These are phyloP conservation scores for Coemansia sp. DNA, from an alignment of 192 early-diverging fungal species.

Conservation along the genomic window DNA sequence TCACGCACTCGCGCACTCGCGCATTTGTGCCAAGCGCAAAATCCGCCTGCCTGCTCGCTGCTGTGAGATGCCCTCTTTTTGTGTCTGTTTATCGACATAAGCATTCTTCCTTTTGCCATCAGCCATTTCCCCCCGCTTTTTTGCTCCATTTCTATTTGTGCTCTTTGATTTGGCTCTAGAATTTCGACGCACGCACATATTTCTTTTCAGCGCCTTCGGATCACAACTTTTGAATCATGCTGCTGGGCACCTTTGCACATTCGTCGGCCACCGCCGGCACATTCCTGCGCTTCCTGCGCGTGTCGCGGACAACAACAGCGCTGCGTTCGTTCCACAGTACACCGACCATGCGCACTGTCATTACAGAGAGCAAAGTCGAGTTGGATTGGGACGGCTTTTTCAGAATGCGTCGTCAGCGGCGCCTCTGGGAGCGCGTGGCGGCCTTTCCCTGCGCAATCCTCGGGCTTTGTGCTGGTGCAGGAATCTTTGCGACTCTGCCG, in stretches of 20 bases:
- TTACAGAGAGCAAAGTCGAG: not conserved
- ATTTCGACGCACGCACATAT: not conserved
- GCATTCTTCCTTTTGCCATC: too few relatives aligned
- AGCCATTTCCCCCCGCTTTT: too few relatives aligned
- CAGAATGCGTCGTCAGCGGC: constrained; percentile 57
- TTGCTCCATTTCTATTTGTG: too few relatives aligned
- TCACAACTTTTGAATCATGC: constrained; percentile 3
- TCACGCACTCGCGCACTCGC: too few relatives aligned
- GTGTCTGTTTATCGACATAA: too few relatives aligned
- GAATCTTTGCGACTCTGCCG: constrained; percentile 56
- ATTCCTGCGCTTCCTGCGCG: too few relatives aligned
- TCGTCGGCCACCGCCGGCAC: too few relatives aligned
- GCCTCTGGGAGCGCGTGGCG: constrained; percentile 59
- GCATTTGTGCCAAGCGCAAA: too few relatives aligned
- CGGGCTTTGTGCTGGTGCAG: constrained; percentile 48
- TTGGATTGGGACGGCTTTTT: constrained; percentile 68
- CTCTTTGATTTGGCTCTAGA: not conserved
- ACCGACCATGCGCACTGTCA: not conserved
- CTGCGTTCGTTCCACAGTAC: not conserved
- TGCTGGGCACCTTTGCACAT: too few relatives aligned
- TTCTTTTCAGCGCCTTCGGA: not conserved
- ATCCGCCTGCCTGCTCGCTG: too few relatives aligned
- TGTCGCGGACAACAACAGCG: too few relatives aligned
- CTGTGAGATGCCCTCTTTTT: too few relatives aligned
- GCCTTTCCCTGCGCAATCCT: constrained; percentile 55